A percentile compares a stretch with the other conserved stretches of the same genome.
Evolutionary conservation across 345 rosid genomes (phyloP).

Genomic region (Iberis pinnata): DNA sequence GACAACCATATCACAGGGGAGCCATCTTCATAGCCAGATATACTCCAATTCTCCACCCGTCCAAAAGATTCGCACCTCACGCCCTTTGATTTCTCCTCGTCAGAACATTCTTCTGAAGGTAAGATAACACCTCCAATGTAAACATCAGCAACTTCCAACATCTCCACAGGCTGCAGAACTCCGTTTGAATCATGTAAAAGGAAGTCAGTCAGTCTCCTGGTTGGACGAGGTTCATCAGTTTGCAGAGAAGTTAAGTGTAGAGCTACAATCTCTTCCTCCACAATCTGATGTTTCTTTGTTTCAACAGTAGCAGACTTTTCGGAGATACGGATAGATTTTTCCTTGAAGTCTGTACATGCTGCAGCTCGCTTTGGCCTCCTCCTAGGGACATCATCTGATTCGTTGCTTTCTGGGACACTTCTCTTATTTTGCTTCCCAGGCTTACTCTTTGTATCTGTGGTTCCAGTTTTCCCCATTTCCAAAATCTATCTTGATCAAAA

Average conservation of each 20-base stretch:
- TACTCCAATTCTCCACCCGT: slow-evolving; percentile 47
- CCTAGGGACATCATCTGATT: slow-evolving; percentile 16
- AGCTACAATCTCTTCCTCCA: slow-evolving; percentile 48
- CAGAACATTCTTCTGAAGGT: slow-evolving; percentile 38
- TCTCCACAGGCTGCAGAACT: slow-evolving; percentile 39
- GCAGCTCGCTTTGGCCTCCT: slow-evolving; percentile 74
- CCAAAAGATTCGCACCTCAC: slow-evolving; percentile 49
- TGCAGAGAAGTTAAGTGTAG: slow-evolving; percentile 32
- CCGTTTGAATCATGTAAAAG: slow-evolving; percentile 40
- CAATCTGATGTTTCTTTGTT: slow-evolving; percentile 36
- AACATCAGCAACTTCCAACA: slow-evolving; percentile 48
- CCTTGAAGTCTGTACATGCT: slow-evolving; percentile 61
- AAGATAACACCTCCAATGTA: slow-evolving; percentile 49
- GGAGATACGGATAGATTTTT: slow-evolving; percentile 39
- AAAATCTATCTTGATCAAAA: not conserved
- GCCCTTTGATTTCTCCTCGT: slow-evolving; percentile 38
- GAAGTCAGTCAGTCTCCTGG: slow-evolving; percentile 53
- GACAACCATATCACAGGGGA: slow-evolving; percentile 59
- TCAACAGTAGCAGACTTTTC: slow-evolving; percentile 42
- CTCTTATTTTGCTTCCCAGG: slow-evolving; percentile 31
- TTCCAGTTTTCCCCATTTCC: slow-evolving; percentile 17
- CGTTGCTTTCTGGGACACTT: slow-evolving; percentile 22
- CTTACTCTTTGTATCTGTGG: slow-evolving; percentile 16
- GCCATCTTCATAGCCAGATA: slow-evolving; percentile 69
- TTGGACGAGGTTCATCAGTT: slow-evolving; percentile 34